Conservation (phyloP, 768 basidiomycete genomes). For the Trametes cubensis region DNA sequence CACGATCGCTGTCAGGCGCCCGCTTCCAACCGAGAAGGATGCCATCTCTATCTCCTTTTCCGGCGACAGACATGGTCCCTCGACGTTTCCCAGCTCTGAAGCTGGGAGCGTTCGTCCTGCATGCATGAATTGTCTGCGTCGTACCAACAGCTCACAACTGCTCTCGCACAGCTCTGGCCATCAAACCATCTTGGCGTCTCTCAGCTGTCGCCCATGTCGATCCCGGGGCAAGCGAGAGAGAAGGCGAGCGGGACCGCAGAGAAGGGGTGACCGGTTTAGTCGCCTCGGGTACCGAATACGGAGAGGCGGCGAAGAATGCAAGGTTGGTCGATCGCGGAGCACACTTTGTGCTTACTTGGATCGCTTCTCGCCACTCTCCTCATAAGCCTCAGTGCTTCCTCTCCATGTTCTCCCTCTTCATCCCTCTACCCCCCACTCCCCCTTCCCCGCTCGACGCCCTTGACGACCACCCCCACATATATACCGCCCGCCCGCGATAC, state of each 20-base stretch:
- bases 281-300: slow-evolving; percentile 7
- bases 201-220: not conserved
- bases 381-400: slow-evolving; percentile 1
- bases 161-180: no score
- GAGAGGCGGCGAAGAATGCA: not conserved
- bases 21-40: not conserved
- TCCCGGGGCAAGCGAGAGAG: not conserved
- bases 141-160: no score
- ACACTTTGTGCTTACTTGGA: not conserved
- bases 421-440: not conserved
- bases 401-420: not conserved
- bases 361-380: slow-evolving; percentile 1
- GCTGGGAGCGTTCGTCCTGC: not conserved
- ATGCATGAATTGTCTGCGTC: not conserved
- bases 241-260: not conserved
- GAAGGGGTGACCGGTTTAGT: not conserved
- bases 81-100: not conserved
- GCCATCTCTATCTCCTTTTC: not conserved
- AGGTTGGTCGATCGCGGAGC: slow-evolving; percentile 8
- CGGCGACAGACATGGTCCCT: not conserved
- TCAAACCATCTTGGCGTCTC: not conserved
- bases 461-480: not conserved
- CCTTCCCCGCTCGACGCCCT: not conserved
- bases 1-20: slow-evolving; percentile 9
- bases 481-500: slow-evolving; percentile 9